Base-by-base conservation (phyloP, 768 basidiomycete species). In the Panaeolus cyanescens region DNA sequence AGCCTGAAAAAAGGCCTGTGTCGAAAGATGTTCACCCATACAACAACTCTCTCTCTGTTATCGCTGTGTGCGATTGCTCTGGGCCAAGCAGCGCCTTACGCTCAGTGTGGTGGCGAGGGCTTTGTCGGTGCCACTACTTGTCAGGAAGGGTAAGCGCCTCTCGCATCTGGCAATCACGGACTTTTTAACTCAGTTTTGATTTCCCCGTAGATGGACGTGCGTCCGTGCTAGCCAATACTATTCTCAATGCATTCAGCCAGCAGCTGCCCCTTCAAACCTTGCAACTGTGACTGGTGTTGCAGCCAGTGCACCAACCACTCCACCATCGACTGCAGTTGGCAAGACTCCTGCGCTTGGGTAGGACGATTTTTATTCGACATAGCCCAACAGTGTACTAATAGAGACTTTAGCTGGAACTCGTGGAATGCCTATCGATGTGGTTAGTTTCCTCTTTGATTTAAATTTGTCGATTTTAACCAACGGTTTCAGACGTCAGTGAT, bases 371-470 rank as follows among this genome's bases (percentile, higher is more conserved):
- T 22, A 17, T 33, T 5, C 12, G 10, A 20, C 32, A 32, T 8
- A 2, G 7, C 32, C 17, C 59, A 1, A 20, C 8, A 22, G n/a
- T 19, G 62, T 32, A 40, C 64, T 32, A 42, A 19, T 50, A 17
- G 8, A 19, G 4, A 4, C 12, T 7, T 19, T 36, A 83, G 80
- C 37, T 84, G 83, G 83, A 84, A 84, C 64, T 71, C 77, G 19
- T 83, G 82, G 82, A 84, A 84, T 59, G 82, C 82, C 1, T 84
- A 81, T 64, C 70, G 71, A 36, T 75, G 83, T 9, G 59, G 54
- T 60, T 20, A n/a, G 61, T 3, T 60, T 28, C 15, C 20, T 40
- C 17, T 54, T 32, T 31, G 2, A 13, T 50, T 28, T 12, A 2
- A 22, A 1, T 28, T 50, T 20, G 31, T 45, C 19, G 15, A 19